Evolutionary conservation across 371 early-diverging fungal genomes (phyloP).

Genomic region (Batrachochytrium dendrobatidis): DNA sequence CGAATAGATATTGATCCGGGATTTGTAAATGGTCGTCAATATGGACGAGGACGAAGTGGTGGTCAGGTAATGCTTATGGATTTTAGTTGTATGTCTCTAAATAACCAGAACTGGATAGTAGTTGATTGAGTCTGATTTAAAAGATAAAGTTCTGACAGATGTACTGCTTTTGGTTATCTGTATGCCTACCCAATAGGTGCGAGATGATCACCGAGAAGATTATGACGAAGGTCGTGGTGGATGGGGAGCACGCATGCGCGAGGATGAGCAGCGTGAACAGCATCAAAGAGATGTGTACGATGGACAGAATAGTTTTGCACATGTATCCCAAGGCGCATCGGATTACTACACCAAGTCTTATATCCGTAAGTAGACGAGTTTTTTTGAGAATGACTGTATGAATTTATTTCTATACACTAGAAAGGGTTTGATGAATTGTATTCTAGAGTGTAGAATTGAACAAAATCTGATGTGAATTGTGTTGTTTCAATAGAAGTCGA

Average conservation of each 20-base stretch:
- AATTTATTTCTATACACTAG: background rate
- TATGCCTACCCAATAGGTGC: constrained; percentile 56
- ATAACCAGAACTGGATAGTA: background rate
- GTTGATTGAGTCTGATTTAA: background rate
- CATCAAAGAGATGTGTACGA: constrained; percentile 27
- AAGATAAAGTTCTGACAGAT: background rate
- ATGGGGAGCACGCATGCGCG: constrained; percentile 60
- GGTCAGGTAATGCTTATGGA: constrained; percentile 75
- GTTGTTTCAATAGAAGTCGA: no score
- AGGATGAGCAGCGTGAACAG: constrained; percentile 23
- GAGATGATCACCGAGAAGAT: constrained; percentile 91
- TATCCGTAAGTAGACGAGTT: background rate
- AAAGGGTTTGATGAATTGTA: background rate
- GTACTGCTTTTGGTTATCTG: no score
- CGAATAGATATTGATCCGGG: constrained; percentile 97
- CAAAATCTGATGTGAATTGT: no score
- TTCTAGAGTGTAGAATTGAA: background rate
- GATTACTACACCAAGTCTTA: constrained; percentile 18
- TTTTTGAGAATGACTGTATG: background rate
- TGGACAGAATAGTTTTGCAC: background rate
- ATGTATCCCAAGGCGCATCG: constrained; percentile 22
- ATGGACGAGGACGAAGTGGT: constrained; percentile 91
- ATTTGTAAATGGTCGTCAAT: constrained; percentile 92
- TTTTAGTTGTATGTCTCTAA: background rate
- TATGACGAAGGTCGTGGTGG: constrained; percentile 96